Conservation (phyloP, 202 grass and related monocot species). For the Schoenoplectus triqueter region DNA sequence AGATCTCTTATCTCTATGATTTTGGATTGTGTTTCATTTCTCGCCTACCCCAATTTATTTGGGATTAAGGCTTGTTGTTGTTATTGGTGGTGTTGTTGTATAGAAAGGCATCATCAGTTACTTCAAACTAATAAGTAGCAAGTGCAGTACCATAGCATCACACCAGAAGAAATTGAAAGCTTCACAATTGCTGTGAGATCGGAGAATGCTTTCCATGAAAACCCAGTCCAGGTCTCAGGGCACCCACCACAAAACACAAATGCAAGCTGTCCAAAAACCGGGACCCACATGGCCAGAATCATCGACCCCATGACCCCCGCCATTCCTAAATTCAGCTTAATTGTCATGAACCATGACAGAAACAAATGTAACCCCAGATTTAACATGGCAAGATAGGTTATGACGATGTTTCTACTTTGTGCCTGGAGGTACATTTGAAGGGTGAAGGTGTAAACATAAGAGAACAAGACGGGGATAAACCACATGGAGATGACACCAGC, state of each 20-base stretch:
- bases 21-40: too few relatives aligned
- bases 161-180: constrained; percentile 74
- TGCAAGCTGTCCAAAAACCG: constrained; percentile 54
- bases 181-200: constrained; percentile 60
- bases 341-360: constrained; percentile 51
- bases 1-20: too few relatives aligned
- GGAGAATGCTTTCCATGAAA: constrained; percentile 45
- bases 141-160: constrained; percentile 74
- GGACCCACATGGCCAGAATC: constrained; percentile 65
- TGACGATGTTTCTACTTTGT: constrained; percentile 74
- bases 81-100: too few relatives aligned
- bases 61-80: too few relatives aligned
- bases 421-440: constrained; percentile 87
- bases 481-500: constrained; percentile 60
- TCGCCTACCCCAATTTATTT: too few relatives aligned
- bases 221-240: constrained; percentile 70
- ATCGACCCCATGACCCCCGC: constrained; percentile 63
- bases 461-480: constrained; percentile 73
- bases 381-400: constrained; percentile 61
- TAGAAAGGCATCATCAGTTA: background rate
- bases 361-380: constrained; percentile 50
- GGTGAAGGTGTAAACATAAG: constrained; percentile 56
- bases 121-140: background rate
- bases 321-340: constrained; percentile 49
- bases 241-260: constrained; percentile 71